Evolutionary conservation across 192 early-diverging fungal genomes (phyloP), one percentile per base, ranked within the genome.

Genomic region (Podila clonocystis): DNA sequence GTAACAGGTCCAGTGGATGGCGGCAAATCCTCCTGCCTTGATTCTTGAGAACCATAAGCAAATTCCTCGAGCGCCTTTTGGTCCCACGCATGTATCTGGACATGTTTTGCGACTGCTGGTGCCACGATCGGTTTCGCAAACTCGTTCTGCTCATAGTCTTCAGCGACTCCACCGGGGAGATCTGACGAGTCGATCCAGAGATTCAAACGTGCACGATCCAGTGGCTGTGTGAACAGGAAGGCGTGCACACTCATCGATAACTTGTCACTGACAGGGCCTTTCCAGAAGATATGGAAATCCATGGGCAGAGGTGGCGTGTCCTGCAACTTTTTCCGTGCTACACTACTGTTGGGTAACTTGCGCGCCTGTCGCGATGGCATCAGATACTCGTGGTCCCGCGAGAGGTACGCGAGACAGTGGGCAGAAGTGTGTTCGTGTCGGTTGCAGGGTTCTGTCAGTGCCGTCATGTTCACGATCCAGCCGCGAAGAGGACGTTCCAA

Each of bases 281-380:
- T 61, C 82, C 82, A 83, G 70, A 73, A 83, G 28, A 83, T 58
- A 65, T 83, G 82, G 48, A 77, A 83, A 24, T 77, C 41, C 74
- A 77, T 83, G 30, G 59, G 41, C 41, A 45, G 55, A 28, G 38
- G 22, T 36, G 63, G 19, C 24, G 70, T 48, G 24, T 57, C 48
- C 2, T 63, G 49, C n/a, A 60, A 36, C 48, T 59, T 13, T 57
- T 50, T 30, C 22, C 31, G 29, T 5, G n/a, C 22, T 30, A 17
- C 9, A 26, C 22, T 50, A 12, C n/a, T 38, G 12, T 65, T 26
- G 50, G 28, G 29, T 6, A 26, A 5, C 38, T 17, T 49, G 50
- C 52, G 52, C 11, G 52, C 52, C 11, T 45, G 50, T 0, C 57
- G 29, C 13, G 57, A 19, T 9, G 75, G 75, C 26, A 72, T 38